These are phyloP conservation scores for Vitis riparia DNA, from an alignment of 164 flowering plant species.

Conservation along the genomic window DNA sequence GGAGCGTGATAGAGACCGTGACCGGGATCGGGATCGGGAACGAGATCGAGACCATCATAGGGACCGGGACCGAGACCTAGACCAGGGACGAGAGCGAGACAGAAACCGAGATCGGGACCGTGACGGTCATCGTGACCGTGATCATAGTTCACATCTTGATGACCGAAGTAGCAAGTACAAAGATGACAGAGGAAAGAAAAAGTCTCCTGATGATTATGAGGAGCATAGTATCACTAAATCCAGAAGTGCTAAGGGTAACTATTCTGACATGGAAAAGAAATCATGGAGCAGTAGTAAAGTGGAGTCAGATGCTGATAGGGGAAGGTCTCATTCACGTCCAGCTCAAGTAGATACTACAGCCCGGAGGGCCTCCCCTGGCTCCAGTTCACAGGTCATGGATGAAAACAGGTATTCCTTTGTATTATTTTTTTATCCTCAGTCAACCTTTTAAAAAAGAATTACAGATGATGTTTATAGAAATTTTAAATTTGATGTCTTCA, in stretches of 20 bases:
- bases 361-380: conserved; percentile 18
- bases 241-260: conserved; percentile 14
- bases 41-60: conserved; percentile 9
- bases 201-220: conserved; percentile 32
- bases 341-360: conserved; percentile 14
- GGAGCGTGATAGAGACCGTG: conserved; percentile 3
- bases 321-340: conserved; percentile 29
- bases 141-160: conserved; percentile 22
- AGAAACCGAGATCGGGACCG: no score
- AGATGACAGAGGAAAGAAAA: conserved; percentile 32
- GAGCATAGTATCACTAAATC: conserved; percentile 21
- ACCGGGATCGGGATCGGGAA: conserved; percentile 17
- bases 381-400: conserved; percentile 24
- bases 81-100: background rate
- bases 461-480: background rate
- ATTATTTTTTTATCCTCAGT: background rate
- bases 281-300: conserved; percentile 19
- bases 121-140: background rate
- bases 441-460: background rate
- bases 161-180: conserved; percentile 19
- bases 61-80: conserved; percentile 6
- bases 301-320: conserved; percentile 29
- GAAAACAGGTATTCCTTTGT: conserved; percentile 23
- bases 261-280: conserved; percentile 25
- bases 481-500: background rate